Conservation (phyloP, 108 stramenopile genomes). For the Epithemia pelagica region DNA sequence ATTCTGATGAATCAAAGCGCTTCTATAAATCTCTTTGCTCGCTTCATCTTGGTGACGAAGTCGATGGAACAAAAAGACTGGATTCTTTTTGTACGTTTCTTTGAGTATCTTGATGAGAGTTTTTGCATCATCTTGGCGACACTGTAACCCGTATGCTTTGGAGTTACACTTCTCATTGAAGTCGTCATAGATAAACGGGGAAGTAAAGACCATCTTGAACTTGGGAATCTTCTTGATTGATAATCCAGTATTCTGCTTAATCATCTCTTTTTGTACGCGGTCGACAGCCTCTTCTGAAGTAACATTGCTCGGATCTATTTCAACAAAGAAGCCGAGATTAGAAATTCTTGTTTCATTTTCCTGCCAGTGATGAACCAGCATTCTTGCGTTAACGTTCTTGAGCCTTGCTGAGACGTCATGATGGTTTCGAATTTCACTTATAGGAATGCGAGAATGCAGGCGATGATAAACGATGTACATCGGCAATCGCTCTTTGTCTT, state of each 20-base stretch:
- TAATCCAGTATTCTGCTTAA: background rate
- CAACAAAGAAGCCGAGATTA: background rate
- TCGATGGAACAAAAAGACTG: background rate
- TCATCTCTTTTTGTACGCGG: background rate
- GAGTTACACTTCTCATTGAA: background rate
- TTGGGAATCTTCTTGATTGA: background rate
- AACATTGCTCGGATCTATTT: background rate
- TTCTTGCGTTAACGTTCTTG: background rate
- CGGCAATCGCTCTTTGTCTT: background rate
- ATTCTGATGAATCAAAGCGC: background rate
- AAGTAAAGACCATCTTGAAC: background rate
- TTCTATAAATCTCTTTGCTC: background rate
- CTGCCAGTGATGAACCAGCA: background rate
- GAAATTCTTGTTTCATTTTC: background rate
- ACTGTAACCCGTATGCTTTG: background rate
- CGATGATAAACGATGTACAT: background rate
- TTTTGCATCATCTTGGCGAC: background rate
- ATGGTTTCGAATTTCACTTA: background rate
- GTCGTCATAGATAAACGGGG: background rate
- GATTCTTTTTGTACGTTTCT: background rate
- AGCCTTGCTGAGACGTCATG: background rate
- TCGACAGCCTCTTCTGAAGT: background rate
- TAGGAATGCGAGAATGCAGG: background rate
- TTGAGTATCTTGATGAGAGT: background rate
- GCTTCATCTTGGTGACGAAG: background rate